Conservation (phyloP, 2,329 filamentous ascomycete species). For the Colletotrichum simmondsii region DNA sequence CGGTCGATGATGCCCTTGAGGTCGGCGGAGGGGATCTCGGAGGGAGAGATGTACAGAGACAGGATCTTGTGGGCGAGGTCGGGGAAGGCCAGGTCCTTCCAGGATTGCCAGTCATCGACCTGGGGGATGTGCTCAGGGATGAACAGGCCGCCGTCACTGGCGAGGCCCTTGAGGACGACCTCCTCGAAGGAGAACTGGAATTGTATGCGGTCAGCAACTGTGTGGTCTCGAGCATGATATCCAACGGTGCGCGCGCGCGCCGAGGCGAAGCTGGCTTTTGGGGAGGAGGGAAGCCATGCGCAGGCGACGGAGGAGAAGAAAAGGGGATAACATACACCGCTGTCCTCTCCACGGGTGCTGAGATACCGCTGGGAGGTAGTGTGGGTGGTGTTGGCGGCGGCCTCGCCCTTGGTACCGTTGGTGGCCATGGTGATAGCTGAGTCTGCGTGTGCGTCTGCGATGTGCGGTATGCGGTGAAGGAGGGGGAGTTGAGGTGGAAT, state of each 20-base stretch:
- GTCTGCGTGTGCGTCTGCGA: background rate
- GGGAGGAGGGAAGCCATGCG: background rate
- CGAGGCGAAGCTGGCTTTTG: background rate
- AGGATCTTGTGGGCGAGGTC: conserved; percentile 88
- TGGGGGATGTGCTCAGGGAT: conserved; percentile 85
- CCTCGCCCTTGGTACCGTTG: conserved; percentile 44
- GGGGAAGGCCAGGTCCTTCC: conserved; percentile 82
- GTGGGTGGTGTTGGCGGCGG: conserved; percentile 47
- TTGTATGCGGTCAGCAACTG: conserved; percentile 24
- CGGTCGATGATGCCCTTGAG: conserved; percentile 84
- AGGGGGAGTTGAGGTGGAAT: background rate
- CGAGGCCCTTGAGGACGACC: conserved; percentile 89
- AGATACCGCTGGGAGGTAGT: conserved; percentile 61
- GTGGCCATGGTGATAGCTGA: conserved; percentile 51
- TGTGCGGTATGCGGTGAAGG: background rate
- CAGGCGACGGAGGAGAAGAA: background rate
- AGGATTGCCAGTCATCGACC: conserved; percentile 73
- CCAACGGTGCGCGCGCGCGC: background rate
- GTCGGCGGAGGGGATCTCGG: conserved; percentile 84
- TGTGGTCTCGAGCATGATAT: background rate
- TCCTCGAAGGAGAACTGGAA: conserved; percentile 87
- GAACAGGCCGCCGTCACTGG: conserved; percentile 87
- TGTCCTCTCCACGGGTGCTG: conserved; percentile 62
- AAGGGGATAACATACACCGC: conserved; percentile 50
- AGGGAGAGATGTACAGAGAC: conserved; percentile 84